Evolutionary conservation across 805 yeast genomes (phyloP).

Genomic region (Kuraishia piskuri): DNA sequence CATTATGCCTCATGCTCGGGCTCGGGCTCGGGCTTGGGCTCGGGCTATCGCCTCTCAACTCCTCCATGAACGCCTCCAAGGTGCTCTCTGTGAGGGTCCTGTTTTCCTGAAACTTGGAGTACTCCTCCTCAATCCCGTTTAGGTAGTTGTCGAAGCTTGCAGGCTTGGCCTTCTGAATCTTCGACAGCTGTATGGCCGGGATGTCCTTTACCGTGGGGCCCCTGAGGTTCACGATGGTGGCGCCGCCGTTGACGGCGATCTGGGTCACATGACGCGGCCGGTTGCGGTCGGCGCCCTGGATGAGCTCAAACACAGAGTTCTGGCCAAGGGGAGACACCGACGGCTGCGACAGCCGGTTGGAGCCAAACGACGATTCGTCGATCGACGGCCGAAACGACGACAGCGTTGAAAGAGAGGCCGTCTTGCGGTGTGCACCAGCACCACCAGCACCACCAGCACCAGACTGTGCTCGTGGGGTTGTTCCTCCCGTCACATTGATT

Average conservation of each 20-base stretch:
- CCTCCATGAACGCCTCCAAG: conserved; percentile 25
- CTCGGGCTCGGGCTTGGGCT: not conserved
- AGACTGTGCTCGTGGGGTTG: conserved; percentile 1
- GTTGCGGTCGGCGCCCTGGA: conserved; percentile 34
- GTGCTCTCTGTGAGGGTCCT: conserved; percentile 35
- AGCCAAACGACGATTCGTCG: conserved; percentile 30
- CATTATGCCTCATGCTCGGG: too few relatives aligned
- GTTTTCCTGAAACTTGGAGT: conserved; percentile 31
- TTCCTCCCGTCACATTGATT: not conserved
- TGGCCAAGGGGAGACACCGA: conserved; percentile 53
- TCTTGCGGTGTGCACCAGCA: conserved; percentile 10
- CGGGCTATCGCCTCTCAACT: conserved; percentile 13
- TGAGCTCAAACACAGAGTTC: conserved; percentile 71
- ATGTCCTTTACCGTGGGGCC: conserved; percentile 79
- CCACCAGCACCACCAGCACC: not conserved
- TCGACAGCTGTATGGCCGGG: conserved; percentile 66
- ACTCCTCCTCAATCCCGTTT: conserved; percentile 32
- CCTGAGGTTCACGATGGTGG: conserved; percentile 37
- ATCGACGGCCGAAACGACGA: conserved; percentile 18
- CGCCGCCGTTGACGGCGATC: conserved; percentile 21
- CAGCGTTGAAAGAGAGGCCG: conserved; percentile 16
- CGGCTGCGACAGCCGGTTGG: conserved; percentile 28
- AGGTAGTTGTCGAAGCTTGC: conserved; percentile 36
- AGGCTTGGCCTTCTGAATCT: conserved; percentile 35
- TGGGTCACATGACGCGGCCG: conserved; percentile 17